Evolutionary conservation across 2,329 filamentous ascomycete genomes (phyloP).

Genomic region (Talaromyces sp.): DNA sequence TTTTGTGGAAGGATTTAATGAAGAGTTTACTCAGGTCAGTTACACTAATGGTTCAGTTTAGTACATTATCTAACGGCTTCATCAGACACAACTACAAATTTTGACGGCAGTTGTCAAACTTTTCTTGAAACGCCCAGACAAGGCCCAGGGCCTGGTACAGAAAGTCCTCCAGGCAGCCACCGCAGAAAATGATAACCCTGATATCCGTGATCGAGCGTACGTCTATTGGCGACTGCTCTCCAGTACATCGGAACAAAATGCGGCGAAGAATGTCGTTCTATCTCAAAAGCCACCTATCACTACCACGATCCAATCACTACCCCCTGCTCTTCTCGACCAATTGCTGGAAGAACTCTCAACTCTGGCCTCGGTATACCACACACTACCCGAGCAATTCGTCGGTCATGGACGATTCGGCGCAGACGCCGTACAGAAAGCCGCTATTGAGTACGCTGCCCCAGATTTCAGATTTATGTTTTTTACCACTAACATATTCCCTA

Average conservation of each 20-base stretch:
- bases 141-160: slow-evolving; percentile 84
- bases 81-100: slow-evolving; percentile 94
- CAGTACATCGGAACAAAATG: slow-evolving; percentile 69
- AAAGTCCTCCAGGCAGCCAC: slow-evolving; percentile 92
- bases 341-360: slow-evolving; percentile 91
- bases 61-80: neutral
- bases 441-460: slow-evolving; percentile 63
- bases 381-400: slow-evolving; percentile 95
- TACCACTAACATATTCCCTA: slow-evolving; percentile 19
- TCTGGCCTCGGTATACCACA: slow-evolving; percentile 96
- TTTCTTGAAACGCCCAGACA: slow-evolving; percentile 93
- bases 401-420: slow-evolving; percentile 92
- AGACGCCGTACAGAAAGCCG: slow-evolving; percentile 88
- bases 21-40: slow-evolving; percentile 87
- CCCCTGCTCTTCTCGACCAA: slow-evolving; percentile 76
- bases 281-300: slow-evolving; percentile 92
- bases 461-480: slow-evolving; percentile 10
- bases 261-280: slow-evolving; percentile 89
- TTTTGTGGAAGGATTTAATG: slow-evolving; percentile 91
- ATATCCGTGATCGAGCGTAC: slow-evolving; percentile 94
- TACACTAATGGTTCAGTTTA: neutral
- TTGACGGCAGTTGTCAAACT: slow-evolving; percentile 95
- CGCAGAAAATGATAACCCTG: slow-evolving; percentile 92
- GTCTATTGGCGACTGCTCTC: slow-evolving; percentile 97
- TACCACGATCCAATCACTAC: slow-evolving; percentile 87